phyloP scores from a whole-genome alignment of 495 filamentous ascomycete species.

The Podospora anserina region DNA sequence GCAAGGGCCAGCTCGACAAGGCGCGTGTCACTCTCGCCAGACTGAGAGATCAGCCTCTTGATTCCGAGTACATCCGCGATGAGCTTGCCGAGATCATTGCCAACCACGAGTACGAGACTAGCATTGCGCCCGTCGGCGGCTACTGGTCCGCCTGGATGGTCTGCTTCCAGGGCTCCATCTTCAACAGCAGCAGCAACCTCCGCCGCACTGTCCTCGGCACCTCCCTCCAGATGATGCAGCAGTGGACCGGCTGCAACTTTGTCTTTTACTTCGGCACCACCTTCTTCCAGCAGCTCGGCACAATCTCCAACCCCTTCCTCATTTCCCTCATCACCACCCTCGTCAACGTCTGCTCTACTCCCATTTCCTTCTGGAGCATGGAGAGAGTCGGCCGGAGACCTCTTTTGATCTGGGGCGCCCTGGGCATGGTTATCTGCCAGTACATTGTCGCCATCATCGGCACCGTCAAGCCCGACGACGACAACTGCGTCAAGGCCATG shows the following conservation, averaged over 20 bases:
- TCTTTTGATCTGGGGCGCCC: slow-evolving; percentile 70
- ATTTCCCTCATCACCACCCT: slow-evolving; percentile 75
- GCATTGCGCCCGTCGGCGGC: slow-evolving; percentile 56
- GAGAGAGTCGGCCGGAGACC: slow-evolving; percentile 75
- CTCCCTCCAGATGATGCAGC: slow-evolving; percentile 70
- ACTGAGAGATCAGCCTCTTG: slow-evolving; percentile 63
- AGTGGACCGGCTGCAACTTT: slow-evolving; percentile 72
- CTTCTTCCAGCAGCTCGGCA: slow-evolving; percentile 71
- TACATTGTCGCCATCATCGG: slow-evolving; percentile 80
- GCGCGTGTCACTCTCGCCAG: slow-evolving; percentile 60
- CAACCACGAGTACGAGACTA: slow-evolving; percentile 73
- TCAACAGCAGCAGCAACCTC: slow-evolving; percentile 51
- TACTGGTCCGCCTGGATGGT: slow-evolving; percentile 64
- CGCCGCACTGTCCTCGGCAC: slow-evolving; percentile 72
- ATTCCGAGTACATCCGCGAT: slow-evolving; percentile 58
- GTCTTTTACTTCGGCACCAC: slow-evolving; percentile 85
- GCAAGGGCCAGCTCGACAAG: slow-evolving; percentile 59
- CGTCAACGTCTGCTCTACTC: slow-evolving; percentile 79
- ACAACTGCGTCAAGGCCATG: slow-evolving; percentile 57
- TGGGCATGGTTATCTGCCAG: slow-evolving; percentile 77
- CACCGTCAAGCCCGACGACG: slow-evolving; percentile 48
- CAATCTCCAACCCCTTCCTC: slow-evolving; percentile 72
- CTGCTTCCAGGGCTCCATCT: slow-evolving; percentile 59
- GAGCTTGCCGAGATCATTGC: slow-evolving; percentile 78
- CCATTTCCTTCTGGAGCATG: slow-evolving; percentile 75